Base-by-base conservation (phyloP, 768 basidiomycete species). In the Mycena kentingensis region DNA sequence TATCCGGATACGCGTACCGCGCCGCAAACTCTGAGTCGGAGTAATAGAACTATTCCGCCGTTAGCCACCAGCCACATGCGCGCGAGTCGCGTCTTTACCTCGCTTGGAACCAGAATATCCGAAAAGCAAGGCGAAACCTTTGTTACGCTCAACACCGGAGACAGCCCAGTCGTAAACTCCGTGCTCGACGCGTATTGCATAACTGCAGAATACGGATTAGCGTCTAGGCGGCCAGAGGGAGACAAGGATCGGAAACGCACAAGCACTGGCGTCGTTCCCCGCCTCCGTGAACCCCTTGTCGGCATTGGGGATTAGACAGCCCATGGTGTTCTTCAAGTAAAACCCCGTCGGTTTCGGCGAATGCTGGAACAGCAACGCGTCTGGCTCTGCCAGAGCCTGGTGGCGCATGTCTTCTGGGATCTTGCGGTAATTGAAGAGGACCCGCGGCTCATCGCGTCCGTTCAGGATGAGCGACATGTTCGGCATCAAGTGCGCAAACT, bases 381-480 rank as follows among this genome's bases (percentile, higher is more conserved):
- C 41, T 26, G 41, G 21, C 8, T 24, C 13, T 6, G 25, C 6
- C 12, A 42, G 41, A 19, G 41, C 41, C 41, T 42, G 22, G 41
- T 42, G 41, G 12, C 26, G 22, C 41, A 26, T 22, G 24, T 42
- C 41, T 7, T 8, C 12, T 19, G 8, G 6, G 11, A 26, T 42
- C 21, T 42, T 42, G 22, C 41, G 41, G 24, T 21, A 24, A 26
- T 42, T 42, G 41, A 42, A 42, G 41, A 42, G 41, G 24, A 42
- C 41, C 12, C 41, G 41, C 41, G 41, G 41, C n/a, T 42, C 41
- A 24, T 42, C 41, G 41, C 41, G 41, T 5, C 41, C n/a, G 25
- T 42, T 42, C 22, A 42, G 41, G 11, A 42, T n/a, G 41, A 42
- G 41, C 25, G 41, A 42, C 41, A 42, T 42, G 25, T 42, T 42